Base-by-base conservation (phyloP, 805 yeast species). In the Candida coleopterorum region DNA sequence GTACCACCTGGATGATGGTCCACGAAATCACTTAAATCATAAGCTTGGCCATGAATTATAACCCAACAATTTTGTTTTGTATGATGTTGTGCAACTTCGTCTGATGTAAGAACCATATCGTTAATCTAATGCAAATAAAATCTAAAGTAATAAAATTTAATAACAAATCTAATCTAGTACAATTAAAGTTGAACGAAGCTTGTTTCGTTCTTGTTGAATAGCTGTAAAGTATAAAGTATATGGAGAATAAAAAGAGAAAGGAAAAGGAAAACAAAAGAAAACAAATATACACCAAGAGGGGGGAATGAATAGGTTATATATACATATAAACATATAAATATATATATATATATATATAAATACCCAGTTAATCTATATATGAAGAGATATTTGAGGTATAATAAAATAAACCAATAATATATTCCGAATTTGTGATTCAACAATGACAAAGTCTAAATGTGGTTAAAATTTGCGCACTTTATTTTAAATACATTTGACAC, bases 1-100 rank as follows among this genome's bases (percentile, higher is more conserved):
- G 70, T 50, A 3, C 85, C 85, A 22, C 85, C 85, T 9, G 85
- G 85, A 47, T 78, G 85, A 29, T 72, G 66, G 15, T 64, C 65
- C 24, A 74, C 49, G 46, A 77, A 78, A 35, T 75, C 75, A 0
- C 93, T 78, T 40, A 88, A 75, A 53, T 88, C 85, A 53, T 85
- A 87, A 9, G 77, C 95, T 45, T 83, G 72, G 14, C 80, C 85
- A 43, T 86, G 83, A 40, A 88, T 76, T 7, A 83, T 78, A 14
- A 87, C 84, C 96, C 96, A 88, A 59, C 93, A 79, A 52, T 81
- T 85, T 14, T 74, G 69, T 41, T 66, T 64, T 14, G 60, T 49
- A 56, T 72, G 71, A 62, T 83, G 93, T 33, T 56, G 51, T 18
- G 40, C 37, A 21, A 68, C 66, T 42, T 66, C 72, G 39, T 50